phyloP scores from a whole-genome alignment of 495 filamentous ascomycete species.

The Penicillium canariense region DNA sequence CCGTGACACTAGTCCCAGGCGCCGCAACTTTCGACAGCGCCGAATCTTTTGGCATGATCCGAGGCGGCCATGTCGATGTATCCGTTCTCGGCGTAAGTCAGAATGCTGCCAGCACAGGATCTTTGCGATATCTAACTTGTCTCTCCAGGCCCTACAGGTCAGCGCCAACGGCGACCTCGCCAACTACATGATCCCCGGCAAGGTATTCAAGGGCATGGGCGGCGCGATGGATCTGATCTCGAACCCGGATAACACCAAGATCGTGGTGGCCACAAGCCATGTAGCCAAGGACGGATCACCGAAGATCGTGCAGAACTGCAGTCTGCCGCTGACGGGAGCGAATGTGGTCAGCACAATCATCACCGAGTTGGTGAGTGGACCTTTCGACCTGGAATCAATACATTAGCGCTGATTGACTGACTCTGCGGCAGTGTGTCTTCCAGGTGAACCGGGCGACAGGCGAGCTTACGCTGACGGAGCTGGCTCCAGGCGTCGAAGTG shows the following conservation, averaged over 20 bases:
- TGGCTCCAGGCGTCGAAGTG: slow-evolving; percentile 79
- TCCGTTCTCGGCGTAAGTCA: slow-evolving; percentile 73
- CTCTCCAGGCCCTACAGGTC: slow-evolving; percentile 74
- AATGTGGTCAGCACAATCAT: slow-evolving; percentile 87
- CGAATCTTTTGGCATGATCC: slow-evolving; percentile 93
- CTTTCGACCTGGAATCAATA: background rate
- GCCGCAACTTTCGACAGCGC: slow-evolving; percentile 80
- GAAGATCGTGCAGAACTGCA: slow-evolving; percentile 85
- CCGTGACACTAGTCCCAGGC: slow-evolving; percentile 78
- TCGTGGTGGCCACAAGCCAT: slow-evolving; percentile 91
- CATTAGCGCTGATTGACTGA: background rate
- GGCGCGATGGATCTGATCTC: slow-evolving; percentile 94
- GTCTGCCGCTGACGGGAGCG: slow-evolving; percentile 81
- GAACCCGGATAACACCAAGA: slow-evolving; percentile 81
- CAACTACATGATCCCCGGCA: slow-evolving; percentile 90
- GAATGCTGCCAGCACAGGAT: too few species aligned
- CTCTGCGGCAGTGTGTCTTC: slow-evolving; percentile 62
- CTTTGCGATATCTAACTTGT: background rate
- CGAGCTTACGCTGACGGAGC: slow-evolving; percentile 76
- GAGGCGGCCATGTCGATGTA: slow-evolving; percentile 80
- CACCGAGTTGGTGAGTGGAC: slow-evolving; percentile 71
- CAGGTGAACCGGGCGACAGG: slow-evolving; percentile 74
- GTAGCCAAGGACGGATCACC: slow-evolving; percentile 82
- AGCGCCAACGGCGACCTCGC: slow-evolving; percentile 78
- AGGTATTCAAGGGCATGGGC: slow-evolving; percentile 88